A percentile compares a stretch with the other conserved stretches of the same genome.
These are phyloP conservation scores for Iodosphaeria phyllophila DNA, from an alignment of 2,329 filamentous ascomycete genomes.

Conservation along the genomic window DNA sequence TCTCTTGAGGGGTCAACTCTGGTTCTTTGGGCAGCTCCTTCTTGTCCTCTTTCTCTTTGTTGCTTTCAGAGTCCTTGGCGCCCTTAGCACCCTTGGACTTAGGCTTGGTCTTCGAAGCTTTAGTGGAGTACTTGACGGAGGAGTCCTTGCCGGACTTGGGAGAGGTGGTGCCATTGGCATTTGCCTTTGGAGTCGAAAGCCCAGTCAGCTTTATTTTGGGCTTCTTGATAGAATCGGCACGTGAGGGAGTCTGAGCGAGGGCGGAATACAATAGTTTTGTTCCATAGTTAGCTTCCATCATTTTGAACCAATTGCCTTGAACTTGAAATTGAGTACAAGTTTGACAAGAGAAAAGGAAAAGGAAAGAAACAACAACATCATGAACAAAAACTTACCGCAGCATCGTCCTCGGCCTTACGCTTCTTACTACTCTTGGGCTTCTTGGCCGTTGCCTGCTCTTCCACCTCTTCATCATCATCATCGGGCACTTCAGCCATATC, in stretches of 20 bases:
- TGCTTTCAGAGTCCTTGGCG: slow-evolving; percentile 22
- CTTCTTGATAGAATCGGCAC: slow-evolving; percentile 46
- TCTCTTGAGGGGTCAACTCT: slow-evolving; percentile 38
- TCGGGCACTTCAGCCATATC: slow-evolving; percentile 43
- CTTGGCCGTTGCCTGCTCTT: slow-evolving; percentile 20
- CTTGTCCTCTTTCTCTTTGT: slow-evolving; percentile 34
- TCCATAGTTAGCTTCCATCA: no score
- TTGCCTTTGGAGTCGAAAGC: slow-evolving; percentile 47
- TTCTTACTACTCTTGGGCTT: slow-evolving; percentile 48
- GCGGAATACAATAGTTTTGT: slow-evolving; percentile 1
- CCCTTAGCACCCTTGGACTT: slow-evolving; percentile 33
- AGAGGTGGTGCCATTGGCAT: slow-evolving; percentile 37
- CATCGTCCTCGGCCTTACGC: slow-evolving; percentile 71
- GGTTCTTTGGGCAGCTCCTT: slow-evolving; percentile 29
- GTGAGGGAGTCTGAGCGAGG: slow-evolving; percentile 30
- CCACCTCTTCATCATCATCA: slow-evolving; percentile 35
- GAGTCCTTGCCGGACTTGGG: slow-evolving; percentile 16
- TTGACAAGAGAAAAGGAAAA: neutral
- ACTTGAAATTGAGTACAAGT: no score
- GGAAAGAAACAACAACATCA: no score
- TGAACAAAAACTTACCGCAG: slow-evolving; percentile 45
- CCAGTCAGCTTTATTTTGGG: slow-evolving; percentile 46
- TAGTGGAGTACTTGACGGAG: slow-evolving; percentile 32
- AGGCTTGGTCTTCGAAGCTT: no score
- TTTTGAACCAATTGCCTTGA: no score